A percentile compares a stretch with the other conserved stretches of the same genome.
Evolutionary conservation across 129 eudicot species (phyloP).

Genomic region (Flaveria sonorensis): DNA sequence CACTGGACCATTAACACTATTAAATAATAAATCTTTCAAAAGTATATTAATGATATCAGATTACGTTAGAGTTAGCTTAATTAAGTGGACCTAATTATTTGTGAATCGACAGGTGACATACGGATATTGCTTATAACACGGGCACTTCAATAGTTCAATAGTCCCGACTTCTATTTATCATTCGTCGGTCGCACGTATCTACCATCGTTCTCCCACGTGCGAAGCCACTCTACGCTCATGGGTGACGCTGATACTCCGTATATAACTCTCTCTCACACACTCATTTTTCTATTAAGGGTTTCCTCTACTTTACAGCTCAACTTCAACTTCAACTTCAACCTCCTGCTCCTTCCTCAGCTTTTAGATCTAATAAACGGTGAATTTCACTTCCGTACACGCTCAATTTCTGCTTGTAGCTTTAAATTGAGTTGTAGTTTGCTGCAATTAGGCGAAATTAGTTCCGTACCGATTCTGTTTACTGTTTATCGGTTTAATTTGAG

Average conservation of each 20-base stretch:
- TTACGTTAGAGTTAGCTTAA: too few species aligned
- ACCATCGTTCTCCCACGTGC: constrained; percentile 34
- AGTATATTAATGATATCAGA: too few species aligned
- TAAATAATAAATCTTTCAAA: too few species aligned
- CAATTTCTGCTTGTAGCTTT: not conserved
- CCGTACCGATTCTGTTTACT: not conserved
- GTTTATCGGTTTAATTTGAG: constrained; percentile 7
- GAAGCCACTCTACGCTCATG: constrained; percentile 35
- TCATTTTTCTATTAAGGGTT: constrained; percentile 25
- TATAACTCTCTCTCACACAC: constrained; percentile 37
- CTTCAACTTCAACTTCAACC: constrained; percentile 9
- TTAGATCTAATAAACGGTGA: constrained; percentile 28
- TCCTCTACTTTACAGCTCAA: constrained; percentile 43
- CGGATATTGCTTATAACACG: not conserved
- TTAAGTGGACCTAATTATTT: too few species aligned
- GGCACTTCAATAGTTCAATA: not conserved
- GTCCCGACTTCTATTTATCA: not conserved
- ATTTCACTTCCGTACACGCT: not conserved
- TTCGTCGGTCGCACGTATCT: constrained; percentile 50
- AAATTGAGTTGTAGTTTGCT: constrained; percentile 10
- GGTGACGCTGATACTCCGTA: constrained; percentile 38
- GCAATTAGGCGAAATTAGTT: not conserved
- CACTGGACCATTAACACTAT: too few species aligned
- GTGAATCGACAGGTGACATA: not conserved
- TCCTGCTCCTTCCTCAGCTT: constrained; percentile 6